phyloP scores from a whole-genome alignment of 1,284 basidiomycete genomes.

The Cutaneotrichosporon sp. region DNA sequence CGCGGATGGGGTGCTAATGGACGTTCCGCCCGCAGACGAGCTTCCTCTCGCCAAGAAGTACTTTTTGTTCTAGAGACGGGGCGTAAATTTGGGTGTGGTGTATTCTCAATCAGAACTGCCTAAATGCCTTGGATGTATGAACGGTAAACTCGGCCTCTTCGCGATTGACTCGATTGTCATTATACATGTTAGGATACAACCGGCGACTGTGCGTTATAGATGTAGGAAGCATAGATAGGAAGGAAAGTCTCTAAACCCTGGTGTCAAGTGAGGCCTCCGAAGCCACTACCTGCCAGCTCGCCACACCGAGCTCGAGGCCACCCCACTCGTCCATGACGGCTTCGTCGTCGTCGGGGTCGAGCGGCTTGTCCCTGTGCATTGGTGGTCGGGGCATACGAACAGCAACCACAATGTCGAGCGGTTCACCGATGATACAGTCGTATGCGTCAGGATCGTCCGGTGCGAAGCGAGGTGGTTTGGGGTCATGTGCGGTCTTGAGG shows the following conservation, averaged over 20 bases:
- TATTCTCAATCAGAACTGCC: no score
- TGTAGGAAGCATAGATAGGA: no score
- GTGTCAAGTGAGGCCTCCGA: not conserved
- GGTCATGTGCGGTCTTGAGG: slow-evolving; percentile 26
- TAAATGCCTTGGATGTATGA: not conserved
- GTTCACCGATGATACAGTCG: slow-evolving; percentile 28
- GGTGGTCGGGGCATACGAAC: slow-evolving; percentile 34
- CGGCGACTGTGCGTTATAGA: no score
- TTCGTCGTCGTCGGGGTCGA: slow-evolving; percentile 13
- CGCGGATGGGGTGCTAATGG: slow-evolving; percentile 71
- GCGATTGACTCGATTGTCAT: no score
- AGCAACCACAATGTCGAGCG: slow-evolving; percentile 34
- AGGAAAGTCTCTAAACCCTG: not conserved
- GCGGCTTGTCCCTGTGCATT: not conserved
- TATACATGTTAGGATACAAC: slow-evolving; percentile 1
- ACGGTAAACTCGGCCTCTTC: no score
- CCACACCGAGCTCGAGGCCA: slow-evolving; percentile 18
- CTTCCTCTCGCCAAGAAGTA: slow-evolving; percentile 67
- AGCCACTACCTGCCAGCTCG: slow-evolving; percentile 1
- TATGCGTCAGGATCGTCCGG: slow-evolving; percentile 14
- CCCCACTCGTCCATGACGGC: slow-evolving; percentile 18
- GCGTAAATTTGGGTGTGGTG: no score
- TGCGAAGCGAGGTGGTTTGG: slow-evolving; percentile 26
- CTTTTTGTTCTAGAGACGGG: slow-evolving; percentile 34
- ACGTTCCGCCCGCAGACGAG: slow-evolving; percentile 67